A percentile compares a stretch with the other conserved stretches of the same genome.
Evolutionary conservation across 805 yeast genomes (phyloP).

Genomic region (Jamesozyma piceae): DNA sequence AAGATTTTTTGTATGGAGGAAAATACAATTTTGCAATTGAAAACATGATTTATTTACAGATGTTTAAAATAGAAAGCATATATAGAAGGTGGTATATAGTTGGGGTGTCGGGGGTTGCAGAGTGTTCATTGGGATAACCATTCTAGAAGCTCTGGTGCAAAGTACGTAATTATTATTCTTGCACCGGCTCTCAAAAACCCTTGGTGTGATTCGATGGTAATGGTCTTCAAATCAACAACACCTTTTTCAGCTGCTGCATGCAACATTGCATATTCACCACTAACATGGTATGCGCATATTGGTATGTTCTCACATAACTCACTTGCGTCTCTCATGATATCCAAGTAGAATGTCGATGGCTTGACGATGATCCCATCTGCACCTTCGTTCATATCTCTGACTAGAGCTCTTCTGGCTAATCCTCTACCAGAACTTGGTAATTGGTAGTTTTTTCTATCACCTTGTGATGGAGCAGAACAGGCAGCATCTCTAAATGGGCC

Average conservation of each 20-base stretch:
- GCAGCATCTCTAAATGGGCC: constrained; percentile 99
- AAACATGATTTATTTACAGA: too few relatives aligned
- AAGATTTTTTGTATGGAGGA: too few relatives aligned
- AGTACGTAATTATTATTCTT: constrained; percentile 77
- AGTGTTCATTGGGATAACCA: constrained; percentile 48
- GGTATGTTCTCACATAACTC: constrained; percentile 78
- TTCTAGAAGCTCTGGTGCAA: constrained; percentile 90
- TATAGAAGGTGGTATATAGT: background rate
- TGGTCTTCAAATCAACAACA: constrained; percentile 68
- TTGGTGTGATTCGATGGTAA: constrained; percentile 76
- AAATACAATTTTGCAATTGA: too few relatives aligned
- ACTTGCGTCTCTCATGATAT: constrained; percentile 81
- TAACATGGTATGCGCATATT: constrained; percentile 88
- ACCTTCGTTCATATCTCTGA: constrained; percentile 83
- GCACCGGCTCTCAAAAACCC: constrained; percentile 97
- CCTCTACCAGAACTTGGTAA: constrained; percentile 90
- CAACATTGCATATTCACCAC: constrained; percentile 96
- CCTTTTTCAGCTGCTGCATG: constrained; percentile 98
- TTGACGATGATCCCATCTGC: constrained; percentile 93
- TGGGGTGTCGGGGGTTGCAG: too few relatives aligned
- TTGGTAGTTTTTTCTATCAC: constrained; percentile 90
- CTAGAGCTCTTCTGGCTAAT: constrained; percentile 82
- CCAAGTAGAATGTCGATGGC: constrained; percentile 92
- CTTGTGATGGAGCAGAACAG: constrained; percentile 77
- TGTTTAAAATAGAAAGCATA: background rate